phyloP scores from a whole-genome alignment of 345 rosid species.

The Eucalyptus regnans region DNA sequence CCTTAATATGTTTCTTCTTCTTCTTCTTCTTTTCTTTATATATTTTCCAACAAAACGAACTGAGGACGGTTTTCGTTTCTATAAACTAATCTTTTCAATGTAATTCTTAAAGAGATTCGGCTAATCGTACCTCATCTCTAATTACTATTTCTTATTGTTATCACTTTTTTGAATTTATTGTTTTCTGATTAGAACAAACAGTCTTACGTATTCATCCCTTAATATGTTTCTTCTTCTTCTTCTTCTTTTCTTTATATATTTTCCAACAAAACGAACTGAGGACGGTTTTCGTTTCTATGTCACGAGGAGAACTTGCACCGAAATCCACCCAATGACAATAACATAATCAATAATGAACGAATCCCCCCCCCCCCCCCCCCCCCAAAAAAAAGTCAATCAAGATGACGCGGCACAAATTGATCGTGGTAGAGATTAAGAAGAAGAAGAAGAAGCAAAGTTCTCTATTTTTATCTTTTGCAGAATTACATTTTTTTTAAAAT shows the following conservation, averaged over 20 bases:
- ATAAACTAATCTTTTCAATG: no score
- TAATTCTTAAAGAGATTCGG: no score
- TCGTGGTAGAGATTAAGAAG: not conserved
- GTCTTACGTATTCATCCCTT: no score
- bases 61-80: not conserved
- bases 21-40: no score
- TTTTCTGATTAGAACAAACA: no score
- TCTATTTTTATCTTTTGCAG: not conserved
- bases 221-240: no score
- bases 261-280: not conserved
- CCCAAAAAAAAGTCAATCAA: not conserved
- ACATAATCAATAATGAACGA: not conserved
- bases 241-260: no score
- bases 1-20: no score
- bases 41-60: not conserved
- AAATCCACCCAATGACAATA: not conserved
- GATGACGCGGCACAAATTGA: no score
- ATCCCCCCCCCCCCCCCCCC: no score
- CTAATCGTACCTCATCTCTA: rapidly evolving
- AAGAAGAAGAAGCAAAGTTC: not conserved
- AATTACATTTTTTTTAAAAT: not conserved
- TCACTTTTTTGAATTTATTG: no score
- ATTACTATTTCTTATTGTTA: no score
- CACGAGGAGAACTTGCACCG: not conserved
- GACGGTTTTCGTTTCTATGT: not conserved